Evolutionary conservation across 2,329 filamentous ascomycete genomes (phyloP).

Genomic region (Trichoderma breve): DNA sequence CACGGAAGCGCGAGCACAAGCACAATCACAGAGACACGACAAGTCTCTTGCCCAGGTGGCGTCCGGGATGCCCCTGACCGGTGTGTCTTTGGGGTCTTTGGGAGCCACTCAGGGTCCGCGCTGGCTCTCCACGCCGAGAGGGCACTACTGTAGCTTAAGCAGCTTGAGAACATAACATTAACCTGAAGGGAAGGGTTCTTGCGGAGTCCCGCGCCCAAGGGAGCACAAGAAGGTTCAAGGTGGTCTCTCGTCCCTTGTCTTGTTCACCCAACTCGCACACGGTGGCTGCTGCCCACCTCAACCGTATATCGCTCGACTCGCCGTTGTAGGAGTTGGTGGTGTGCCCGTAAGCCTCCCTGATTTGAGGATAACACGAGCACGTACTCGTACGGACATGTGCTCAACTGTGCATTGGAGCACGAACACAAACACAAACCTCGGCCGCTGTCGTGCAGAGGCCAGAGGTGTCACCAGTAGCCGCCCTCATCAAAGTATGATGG

Average conservation of each 20-base stretch:
- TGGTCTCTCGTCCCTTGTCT: neutral
- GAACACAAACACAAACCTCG: neutral
- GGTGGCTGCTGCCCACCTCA: neutral
- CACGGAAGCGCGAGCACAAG: neutral
- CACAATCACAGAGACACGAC: neutral
- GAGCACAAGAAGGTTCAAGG: neutral
- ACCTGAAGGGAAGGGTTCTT: neutral
- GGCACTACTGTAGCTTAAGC: neutral
- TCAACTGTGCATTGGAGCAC: neutral
- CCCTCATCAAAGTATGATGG: neutral
- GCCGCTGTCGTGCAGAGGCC: neutral
- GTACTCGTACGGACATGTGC: neutral
- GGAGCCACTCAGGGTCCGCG: slow-evolving; percentile 14
- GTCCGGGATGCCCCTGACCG: slow-evolving; percentile 14
- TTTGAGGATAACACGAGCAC: neutral
- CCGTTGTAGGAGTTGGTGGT: neutral
- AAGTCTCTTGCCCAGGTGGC: neutral
- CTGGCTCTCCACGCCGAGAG: slow-evolving; percentile 16
- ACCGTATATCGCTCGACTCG: neutral
- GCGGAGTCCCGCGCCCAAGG: neutral
- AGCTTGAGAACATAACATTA: neutral
- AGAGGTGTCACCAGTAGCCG: neutral
- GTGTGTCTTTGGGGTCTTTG: neutral
- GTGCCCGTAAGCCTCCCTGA: neutral
- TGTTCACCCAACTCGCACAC: neutral